Percentiles rank a stretch among this genome's conserved stretches.
These are phyloP conservation scores for Galium porrigens DNA, from an alignment of 305 asterid genomes.

Conservation along the genomic window DNA sequence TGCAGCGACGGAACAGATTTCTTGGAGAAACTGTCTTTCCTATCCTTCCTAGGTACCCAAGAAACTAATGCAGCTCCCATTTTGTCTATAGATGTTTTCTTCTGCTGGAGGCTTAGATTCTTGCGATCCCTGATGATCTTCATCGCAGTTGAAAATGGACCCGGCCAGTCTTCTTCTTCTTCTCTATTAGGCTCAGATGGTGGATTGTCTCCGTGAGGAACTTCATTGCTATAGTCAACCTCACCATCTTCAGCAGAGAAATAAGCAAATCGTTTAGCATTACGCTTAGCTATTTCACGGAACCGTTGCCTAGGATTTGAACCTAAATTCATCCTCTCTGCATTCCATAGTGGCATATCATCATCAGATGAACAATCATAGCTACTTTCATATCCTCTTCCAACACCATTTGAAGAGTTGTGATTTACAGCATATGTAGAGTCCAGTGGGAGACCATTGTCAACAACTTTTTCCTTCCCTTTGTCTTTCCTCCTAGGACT, in stretches of 20 bases:
- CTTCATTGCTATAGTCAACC: constrained; percentile 21
- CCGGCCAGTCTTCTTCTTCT: constrained; percentile 70
- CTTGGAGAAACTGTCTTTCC: constrained; percentile 24
- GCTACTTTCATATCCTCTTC: constrained; percentile 24
- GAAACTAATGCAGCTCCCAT: constrained; percentile 27
- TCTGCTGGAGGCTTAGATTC: constrained; percentile 22
- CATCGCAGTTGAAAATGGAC: constrained; percentile 85
- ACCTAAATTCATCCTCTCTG: constrained; percentile 18
- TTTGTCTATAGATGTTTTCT: constrained; percentile 22
- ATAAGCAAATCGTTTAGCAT: constrained; percentile 71
- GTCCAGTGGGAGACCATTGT: not conserved
- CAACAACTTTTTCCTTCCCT: constrained; percentile 19
- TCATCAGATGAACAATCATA: constrained; percentile 15
- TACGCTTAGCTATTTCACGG: constrained; percentile 50
- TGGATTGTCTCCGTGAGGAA: constrained; percentile 26
- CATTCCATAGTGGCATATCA: constrained; percentile 19
- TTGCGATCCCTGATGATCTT: constrained; percentile 57
- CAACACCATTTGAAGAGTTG: constrained; percentile 24
- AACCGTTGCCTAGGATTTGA: constrained; percentile 28
- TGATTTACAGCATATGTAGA: not conserved
- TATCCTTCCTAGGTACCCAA: constrained; percentile 49
- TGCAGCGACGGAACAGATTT: constrained; percentile 42
- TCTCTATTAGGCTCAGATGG: constrained; percentile 19
- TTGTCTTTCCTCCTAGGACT: constrained; percentile 11
- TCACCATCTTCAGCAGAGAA: constrained; percentile 45